phyloP scores from a whole-genome alignment of 768 basidiomycete genomes.

The Trametes meyenii region DNA sequence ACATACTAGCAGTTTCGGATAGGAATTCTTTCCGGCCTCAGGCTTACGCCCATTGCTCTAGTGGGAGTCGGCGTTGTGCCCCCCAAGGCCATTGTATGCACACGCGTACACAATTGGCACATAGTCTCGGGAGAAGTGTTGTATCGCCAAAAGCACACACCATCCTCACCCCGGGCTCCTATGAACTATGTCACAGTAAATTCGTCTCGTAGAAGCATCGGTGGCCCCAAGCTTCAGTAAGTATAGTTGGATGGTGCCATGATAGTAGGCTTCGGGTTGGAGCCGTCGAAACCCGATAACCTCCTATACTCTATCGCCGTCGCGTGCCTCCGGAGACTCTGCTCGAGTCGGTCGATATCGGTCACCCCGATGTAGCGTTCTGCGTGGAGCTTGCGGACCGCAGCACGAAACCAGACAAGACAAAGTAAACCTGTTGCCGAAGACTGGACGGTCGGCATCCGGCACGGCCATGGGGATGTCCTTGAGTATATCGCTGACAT shows the following conservation, averaged over 20 bases:
- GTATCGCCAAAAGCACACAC: no score
- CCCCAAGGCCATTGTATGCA: no score
- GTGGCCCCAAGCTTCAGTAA: background rate
- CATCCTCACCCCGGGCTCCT: no score
- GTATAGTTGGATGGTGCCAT: background rate
- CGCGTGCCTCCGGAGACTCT: background rate
- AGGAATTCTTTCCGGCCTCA: no score
- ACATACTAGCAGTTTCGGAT: no score
- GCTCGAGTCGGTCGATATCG: background rate
- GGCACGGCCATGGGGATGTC: background rate
- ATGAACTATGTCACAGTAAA: no score
- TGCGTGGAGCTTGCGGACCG: background rate
- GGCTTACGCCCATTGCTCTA: no score
- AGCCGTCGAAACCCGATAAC: background rate
- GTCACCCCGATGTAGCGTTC: background rate
- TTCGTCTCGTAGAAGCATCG: no score
- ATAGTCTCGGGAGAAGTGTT: no score
- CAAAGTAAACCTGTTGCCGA: background rate
- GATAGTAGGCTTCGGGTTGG: background rate
- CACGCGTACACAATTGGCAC: no score
- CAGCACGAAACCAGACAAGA: slow-evolving; percentile 1
- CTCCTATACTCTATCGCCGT: background rate
- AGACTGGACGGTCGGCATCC: background rate
- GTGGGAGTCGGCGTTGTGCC: no score
- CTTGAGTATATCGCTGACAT: background rate